phyloP scores from a whole-genome alignment of 441 rosid species.

The Kokia cookei region DNA sequence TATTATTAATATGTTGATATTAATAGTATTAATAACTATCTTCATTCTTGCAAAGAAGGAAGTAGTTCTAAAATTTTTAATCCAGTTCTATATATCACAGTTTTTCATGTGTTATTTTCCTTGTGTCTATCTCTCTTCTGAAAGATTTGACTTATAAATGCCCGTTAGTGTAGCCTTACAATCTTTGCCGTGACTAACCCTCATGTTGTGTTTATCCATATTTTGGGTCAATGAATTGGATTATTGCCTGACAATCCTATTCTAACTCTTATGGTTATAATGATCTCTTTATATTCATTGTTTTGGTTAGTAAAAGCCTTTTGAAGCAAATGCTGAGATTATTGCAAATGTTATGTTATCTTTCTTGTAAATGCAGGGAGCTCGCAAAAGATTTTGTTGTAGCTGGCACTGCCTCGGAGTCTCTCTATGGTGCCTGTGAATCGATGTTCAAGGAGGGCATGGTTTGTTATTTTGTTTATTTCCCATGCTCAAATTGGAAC shows the following conservation, averaged over 20 bases:
- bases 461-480: conserved; percentile 40
- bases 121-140: background rate
- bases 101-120: background rate
- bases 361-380: conserved; percentile 47
- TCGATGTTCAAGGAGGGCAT: conserved; percentile 88
- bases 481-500: background rate
- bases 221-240: background rate
- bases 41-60: no score
- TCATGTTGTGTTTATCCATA: background rate
- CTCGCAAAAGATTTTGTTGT: conserved; percentile 93
- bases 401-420: conserved; percentile 90
- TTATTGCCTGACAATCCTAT: background rate
- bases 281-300: background rate
- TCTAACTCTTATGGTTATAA: background rate
- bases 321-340: background rate
- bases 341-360: background rate
- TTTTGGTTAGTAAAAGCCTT: background rate
- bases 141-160: background rate
- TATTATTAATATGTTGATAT: background rate
- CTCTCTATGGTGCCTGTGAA: conserved; percentile 94
- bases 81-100: background rate
- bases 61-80: no score
- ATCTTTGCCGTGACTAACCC: background rate
- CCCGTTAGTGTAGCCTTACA: background rate
- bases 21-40: background rate